phyloP scores from a whole-genome alignment of 2,329 filamentous ascomycete species.

The Ophiostoma sp. region DNA sequence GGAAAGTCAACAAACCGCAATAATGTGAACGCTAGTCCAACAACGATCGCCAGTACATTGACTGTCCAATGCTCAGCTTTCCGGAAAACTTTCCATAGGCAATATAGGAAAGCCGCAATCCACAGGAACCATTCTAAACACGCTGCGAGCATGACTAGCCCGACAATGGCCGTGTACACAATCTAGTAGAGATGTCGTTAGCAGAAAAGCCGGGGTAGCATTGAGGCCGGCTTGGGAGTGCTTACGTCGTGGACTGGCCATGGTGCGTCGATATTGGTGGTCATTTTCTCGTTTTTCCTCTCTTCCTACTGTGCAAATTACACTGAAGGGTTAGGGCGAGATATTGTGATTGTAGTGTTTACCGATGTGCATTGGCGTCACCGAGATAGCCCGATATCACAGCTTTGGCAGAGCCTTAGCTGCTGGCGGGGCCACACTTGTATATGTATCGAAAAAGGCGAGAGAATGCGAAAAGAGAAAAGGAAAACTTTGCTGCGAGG shows the following conservation, averaged over 20 bases:
- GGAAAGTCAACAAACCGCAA: constrained; percentile 60
- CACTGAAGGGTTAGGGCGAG: not conserved
- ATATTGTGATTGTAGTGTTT: not conserved
- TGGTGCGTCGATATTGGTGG: constrained; percentile 32
- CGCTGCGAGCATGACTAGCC: constrained; percentile 78
- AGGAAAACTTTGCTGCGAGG: not conserved
- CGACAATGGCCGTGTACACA: constrained; percentile 78
- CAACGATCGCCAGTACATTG: constrained; percentile 70
- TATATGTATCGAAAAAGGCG: not conserved
- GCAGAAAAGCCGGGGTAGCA: not conserved
- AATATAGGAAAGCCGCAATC: constrained; percentile 92
- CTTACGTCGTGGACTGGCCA: constrained; percentile 56
- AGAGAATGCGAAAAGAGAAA: not conserved
- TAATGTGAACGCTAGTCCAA: constrained; percentile 68
- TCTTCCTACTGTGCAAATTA: not conserved
- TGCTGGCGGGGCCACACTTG: constrained; percentile 10
- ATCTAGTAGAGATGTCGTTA: constrained; percentile 58
- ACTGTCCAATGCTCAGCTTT: constrained; percentile 91
- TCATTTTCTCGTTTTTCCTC: not conserved
- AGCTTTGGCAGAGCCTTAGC: constrained; percentile 14
- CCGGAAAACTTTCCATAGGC: constrained; percentile 79
- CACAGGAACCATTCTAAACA: constrained; percentile 92
- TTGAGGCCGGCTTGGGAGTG: not conserved
- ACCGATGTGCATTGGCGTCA: not conserved
- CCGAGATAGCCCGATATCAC: not conserved